Conservation (phyloP, 2,329 filamentous ascomycete genomes). For the Pseudocercospora vitis region DNA sequence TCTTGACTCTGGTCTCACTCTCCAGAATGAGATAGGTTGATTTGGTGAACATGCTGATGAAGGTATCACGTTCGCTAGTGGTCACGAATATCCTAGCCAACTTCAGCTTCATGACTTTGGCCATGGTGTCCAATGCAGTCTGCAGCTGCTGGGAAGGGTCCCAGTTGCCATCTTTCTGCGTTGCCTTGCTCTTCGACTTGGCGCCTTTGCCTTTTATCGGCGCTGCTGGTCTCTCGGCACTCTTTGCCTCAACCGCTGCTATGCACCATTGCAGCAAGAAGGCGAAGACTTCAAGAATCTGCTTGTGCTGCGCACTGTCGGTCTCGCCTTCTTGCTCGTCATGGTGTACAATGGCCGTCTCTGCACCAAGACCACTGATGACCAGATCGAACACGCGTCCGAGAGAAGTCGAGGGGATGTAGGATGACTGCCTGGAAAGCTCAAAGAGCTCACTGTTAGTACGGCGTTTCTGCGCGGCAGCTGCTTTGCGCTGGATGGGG, state of each 20-base stretch:
- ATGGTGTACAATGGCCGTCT: slow-evolving; percentile 80
- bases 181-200: slow-evolving; percentile 70
- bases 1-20: slow-evolving; percentile 89
- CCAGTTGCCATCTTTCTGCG: slow-evolving; percentile 72
- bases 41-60: slow-evolving; percentile 85
- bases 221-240: slow-evolving; percentile 76
- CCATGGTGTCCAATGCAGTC: slow-evolving; percentile 87
- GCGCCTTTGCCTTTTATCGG: slow-evolving; percentile 71
- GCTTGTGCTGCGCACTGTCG: slow-evolving; percentile 72
- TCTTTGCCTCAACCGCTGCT: slow-evolving; percentile 86
- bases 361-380: slow-evolving; percentile 69
- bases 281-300: slow-evolving; percentile 87
- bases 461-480: slow-evolving; percentile 40
- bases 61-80: slow-evolving; percentile 93
- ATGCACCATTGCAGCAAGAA: slow-evolving; percentile 96
- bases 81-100: slow-evolving; percentile 91
- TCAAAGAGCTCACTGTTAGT: slow-evolving; percentile 64
- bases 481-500: slow-evolving; percentile 35
- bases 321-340: slow-evolving; percentile 82
- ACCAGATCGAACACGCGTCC: slow-evolving; percentile 90
- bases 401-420: slow-evolving; percentile 75
- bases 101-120: slow-evolving; percentile 91
- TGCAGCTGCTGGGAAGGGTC: slow-evolving; percentile 88
- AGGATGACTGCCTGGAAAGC: slow-evolving; percentile 72
- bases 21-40: slow-evolving; percentile 93